Evolutionary conservation across 2,329 filamentous ascomycete species (phyloP), one percentile per base, ranked within the genome.

Genomic region (Microascus cirrosus): DNA sequence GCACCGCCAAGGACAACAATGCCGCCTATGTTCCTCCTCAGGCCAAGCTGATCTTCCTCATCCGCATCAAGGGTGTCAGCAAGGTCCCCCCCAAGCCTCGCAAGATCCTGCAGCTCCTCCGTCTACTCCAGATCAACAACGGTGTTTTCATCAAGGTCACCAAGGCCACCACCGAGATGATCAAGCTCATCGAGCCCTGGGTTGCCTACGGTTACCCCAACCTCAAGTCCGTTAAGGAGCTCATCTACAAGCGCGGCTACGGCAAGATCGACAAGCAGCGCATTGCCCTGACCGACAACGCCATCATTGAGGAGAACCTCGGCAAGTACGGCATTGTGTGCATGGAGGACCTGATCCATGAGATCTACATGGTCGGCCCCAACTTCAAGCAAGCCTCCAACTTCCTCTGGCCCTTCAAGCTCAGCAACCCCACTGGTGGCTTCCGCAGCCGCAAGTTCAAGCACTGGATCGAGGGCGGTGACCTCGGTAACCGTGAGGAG

Each of bases 41-140:
- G 85, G 80, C 89, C 74, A 96, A 96, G 81, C 83, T 99, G 72
- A 91, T 93, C 81, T 99, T 99, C 77, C 86, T 99, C 70, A 81
- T 97, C 78, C 93, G 94, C 77, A 99, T 99, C 85, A 99, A 99
- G 90, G 94, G 93, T 95, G 97, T 99, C 91, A 97, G 97, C 90
- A 99, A 99, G 89, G 97, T 99, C 71, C 86, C 95, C 74, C 94
- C 94, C 70, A 97, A 99, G 89, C 95, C 95, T 78, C 92, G 94
- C 84, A 99, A 99, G 87, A 97, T 96, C 73, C 86, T 99, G 70
- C 94, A 99, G 82, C 90, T 99, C 62, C 92, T 99, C 75, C 93
- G 94, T 83, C 90, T 99, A 66, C 87, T 99, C 71, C 94, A 99
- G 84, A 99, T 99, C 89, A 99, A 99, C 90, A 97, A 96, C 78